Evolutionary conservation across 2,329 filamentous ascomycete species (phyloP).

Genomic region (Beauveria sp.): DNA sequence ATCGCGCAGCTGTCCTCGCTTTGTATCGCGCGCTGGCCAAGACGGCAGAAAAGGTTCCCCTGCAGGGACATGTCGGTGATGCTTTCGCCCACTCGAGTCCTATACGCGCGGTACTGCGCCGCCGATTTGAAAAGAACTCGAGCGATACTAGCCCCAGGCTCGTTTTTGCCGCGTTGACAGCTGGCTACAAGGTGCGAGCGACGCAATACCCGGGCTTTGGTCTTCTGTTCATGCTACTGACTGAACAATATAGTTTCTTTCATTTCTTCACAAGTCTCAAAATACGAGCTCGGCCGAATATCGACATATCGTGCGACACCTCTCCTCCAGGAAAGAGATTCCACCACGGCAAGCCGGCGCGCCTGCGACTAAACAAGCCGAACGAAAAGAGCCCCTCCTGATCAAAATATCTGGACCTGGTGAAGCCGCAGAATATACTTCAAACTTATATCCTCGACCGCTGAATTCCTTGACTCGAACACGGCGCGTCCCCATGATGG

Average conservation of each 20-base stretch:
- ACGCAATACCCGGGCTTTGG: background rate
- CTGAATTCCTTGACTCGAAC: conserved; percentile 19
- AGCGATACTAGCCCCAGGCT: conserved; percentile 51
- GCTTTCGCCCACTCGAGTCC: conserved; percentile 28
- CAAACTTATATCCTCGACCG: conserved; percentile 12
- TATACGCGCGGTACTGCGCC: conserved; percentile 50
- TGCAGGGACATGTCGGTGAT: conserved; percentile 36
- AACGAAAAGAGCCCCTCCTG: conserved; percentile 23
- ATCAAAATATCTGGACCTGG: conserved; percentile 25
- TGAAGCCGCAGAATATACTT: conserved; percentile 36
- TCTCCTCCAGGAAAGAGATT: conserved; percentile 21
- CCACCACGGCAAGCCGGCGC: conserved; percentile 3
- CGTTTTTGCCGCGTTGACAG: conserved; percentile 52
- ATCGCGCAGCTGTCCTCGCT: conserved; percentile 53
- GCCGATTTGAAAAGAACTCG: conserved; percentile 54
- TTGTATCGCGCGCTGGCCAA: conserved; percentile 64
- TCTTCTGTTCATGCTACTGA: background rate
- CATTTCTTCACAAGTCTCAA: conserved; percentile 32
- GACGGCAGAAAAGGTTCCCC: conserved; percentile 43
- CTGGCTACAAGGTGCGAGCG: conserved; percentile 55
- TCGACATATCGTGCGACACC: conserved; percentile 31
- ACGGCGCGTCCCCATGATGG: conserved; percentile 52
- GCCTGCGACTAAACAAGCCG: conserved; percentile 12
- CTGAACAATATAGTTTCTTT: conserved; percentile 28
- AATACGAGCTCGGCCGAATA: conserved; percentile 31